These are phyloP conservation scores for Vitis labrusca DNA, from an alignment of 164 flowering plant genomes.

Conservation along the genomic window DNA sequence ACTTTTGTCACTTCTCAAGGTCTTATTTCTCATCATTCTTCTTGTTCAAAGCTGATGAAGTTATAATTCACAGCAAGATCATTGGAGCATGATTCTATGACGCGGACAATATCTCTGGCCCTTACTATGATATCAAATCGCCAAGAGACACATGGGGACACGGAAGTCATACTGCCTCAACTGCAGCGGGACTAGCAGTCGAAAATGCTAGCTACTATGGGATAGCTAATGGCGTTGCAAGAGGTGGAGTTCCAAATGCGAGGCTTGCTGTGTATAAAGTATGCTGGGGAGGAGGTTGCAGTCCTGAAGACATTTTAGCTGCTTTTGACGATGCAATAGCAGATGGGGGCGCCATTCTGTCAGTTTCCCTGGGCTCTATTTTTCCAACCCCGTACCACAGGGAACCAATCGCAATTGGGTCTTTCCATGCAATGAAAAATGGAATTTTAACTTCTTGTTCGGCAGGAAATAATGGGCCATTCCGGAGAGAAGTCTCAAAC, in stretches of 20 bases:
- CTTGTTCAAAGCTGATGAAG: too few relatives aligned
- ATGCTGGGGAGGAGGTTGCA: conserved; percentile 3
- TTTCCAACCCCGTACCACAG: not conserved
- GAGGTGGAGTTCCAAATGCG: conserved; percentile 5
- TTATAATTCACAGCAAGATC: not conserved
- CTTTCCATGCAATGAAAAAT: conserved; percentile 11
- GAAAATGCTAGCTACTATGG: not conserved
- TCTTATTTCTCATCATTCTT: too few relatives aligned
- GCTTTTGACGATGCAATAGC: not conserved
- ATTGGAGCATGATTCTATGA: conserved; percentile 9
- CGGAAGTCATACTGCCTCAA: conserved; percentile 1
- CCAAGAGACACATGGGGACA: conserved; percentile 1
- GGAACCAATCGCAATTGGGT: conserved; percentile 4
- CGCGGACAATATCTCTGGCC: not conserved
- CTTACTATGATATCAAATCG: not conserved
- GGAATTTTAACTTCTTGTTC: conserved; percentile 13
- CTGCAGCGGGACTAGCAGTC: not conserved
- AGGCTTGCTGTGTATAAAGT: conserved; percentile 10
- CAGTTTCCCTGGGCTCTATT: not conserved
- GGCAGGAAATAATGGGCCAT: conserved; percentile 3
- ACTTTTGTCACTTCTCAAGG: too few relatives aligned
- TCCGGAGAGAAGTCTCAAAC: not conserved
- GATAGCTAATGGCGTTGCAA: conserved; percentile 1
- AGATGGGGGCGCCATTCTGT: conserved; percentile 7
- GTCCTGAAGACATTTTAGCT: not conserved